phyloP scores from a whole-genome alignment of 1,284 basidiomycete genomes.

The Moesziomyces parantarcticus region DNA sequence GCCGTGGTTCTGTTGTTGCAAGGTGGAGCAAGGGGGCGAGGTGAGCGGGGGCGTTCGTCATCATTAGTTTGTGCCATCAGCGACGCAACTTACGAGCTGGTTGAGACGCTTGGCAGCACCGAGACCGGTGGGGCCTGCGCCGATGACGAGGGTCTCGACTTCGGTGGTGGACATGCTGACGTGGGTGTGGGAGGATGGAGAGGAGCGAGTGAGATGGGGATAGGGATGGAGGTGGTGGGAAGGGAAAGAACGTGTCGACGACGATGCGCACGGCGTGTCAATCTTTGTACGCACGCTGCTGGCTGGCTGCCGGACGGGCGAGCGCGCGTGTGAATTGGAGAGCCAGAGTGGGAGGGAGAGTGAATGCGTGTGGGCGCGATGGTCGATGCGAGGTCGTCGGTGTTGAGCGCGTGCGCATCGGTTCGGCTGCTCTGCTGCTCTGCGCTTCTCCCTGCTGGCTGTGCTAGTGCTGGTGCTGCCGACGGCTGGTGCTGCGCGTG shows the following conservation, averaged over 20 bases:
- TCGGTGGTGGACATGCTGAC: slow-evolving; percentile 40
- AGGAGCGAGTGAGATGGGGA: not conserved
- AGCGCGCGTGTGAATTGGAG: too few species aligned
- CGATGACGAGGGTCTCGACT: slow-evolving; percentile 67
- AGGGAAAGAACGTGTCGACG: not conserved
- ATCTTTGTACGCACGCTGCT: too few species aligned
- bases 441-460: too few species aligned
- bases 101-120: slow-evolving; percentile 72
- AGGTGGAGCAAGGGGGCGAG: too few species aligned
- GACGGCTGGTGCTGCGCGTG: too few species aligned
- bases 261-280: not conserved
- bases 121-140: slow-evolving; percentile 70
- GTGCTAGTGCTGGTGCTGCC: too few species aligned
- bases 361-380: too few species aligned
- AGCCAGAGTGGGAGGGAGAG: too few species aligned
- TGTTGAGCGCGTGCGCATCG: not conserved
- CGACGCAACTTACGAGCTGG: slow-evolving; percentile 68
- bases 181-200: not conserved
- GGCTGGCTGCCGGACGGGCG: too few species aligned
- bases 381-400: not conserved
- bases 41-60: not conserved
- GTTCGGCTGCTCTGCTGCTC: too few species aligned
- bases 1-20: slow-evolving; percentile 66
- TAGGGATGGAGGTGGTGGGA: slow-evolving; percentile 3
- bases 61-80: not conserved